Base-by-base conservation (phyloP, 1,284 basidiomycete species). In the Veloboletus limbatus region DNA sequence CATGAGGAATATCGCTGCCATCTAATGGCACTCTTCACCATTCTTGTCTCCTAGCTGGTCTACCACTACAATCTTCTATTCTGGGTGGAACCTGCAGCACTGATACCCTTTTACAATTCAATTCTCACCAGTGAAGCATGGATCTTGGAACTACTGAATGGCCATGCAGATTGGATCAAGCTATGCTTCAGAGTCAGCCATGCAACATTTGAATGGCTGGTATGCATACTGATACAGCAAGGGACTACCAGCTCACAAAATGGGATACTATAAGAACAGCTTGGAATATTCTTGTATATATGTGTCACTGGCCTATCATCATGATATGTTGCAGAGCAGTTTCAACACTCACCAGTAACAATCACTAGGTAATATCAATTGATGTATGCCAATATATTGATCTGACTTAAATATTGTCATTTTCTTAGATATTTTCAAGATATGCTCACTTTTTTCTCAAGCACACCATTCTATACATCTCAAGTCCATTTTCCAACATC, bases 291-390 rank as follows among this genome's bases (percentile, higher is more conserved):
- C 18, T 14, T 45, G 4, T 40, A 45, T 21, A 27, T 33, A 3
- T 41, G 38, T 18, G 40, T 50, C 4, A 50, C 40, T 32, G 43
- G 43, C 7, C 22, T 50, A 14, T n/a, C 31, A n/a, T 33, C 10
- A n/a, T 4, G 7, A 3, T 38, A 44, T 26, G 28, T 40, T 9
- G 6, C 43, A 9, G 47, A 45, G 31, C 17, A 16, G 16, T 34
- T 33, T 11, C 31, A 33, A 33, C 31, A 33, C 11, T 9, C 18
- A 33, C 2, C 18, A 13, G 31, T 20, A 10, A 20, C 18, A 10
- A 33, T 33, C 17, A 33, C 18, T 20, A 11, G 31, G 31, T 33
- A n/a, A 33, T n/a, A n/a, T n/a, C n/a, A n/a, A n/a, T n/a, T n/a
- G n/a, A n/a, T n/a, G n/a, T n/a, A n/a, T n/a, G n/a, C n/a, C n/a